Conservation (phyloP, 2,329 filamentous ascomycete genomes). For the Verticillium albo-atrum region DNA sequence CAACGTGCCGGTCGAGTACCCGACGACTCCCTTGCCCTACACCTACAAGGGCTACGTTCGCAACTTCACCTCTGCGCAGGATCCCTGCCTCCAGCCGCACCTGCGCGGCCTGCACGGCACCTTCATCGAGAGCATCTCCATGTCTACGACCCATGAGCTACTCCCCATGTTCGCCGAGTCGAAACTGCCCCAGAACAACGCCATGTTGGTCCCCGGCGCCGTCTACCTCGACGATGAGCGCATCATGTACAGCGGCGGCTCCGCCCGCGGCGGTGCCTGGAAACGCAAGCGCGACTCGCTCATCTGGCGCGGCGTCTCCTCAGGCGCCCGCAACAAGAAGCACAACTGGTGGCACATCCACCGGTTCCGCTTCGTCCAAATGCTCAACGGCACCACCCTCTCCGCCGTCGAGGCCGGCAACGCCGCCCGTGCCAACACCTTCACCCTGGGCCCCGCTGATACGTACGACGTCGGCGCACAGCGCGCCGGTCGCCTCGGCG, state of each 20-base stretch:
- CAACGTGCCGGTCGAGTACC: conserved; percentile 22
- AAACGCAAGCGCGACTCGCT: conserved; percentile 41
- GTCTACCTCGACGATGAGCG: conserved; percentile 53
- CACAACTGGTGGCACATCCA: conserved; percentile 58
- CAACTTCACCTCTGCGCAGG: conserved; percentile 50
- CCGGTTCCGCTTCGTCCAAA: conserved; percentile 48
- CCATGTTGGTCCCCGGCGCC: conserved; percentile 57
- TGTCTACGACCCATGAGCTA: conserved; percentile 44
- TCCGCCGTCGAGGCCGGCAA: conserved; percentile 49
- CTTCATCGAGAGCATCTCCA: conserved; percentile 44
- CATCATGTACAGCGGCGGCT: conserved; percentile 45
- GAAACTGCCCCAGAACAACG: conserved; percentile 56
- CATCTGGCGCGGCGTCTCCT: conserved; percentile 55
- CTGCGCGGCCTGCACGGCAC: conserved; percentile 44
- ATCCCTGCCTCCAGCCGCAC: conserved; percentile 51
- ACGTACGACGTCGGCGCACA: not conserved
- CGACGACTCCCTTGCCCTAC: conserved; percentile 19
- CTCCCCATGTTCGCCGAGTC: conserved; percentile 56
- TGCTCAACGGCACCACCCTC: conserved; percentile 5
- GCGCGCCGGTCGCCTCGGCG: conserved; percentile 15
- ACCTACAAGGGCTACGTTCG: conserved; percentile 41
- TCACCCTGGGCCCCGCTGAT: not conserved
- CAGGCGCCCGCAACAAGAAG: conserved; percentile 39
- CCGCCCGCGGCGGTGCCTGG: conserved; percentile 45
- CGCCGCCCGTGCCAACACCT: conserved; percentile 1